Evolutionary conservation across 768 basidiomycete species (phyloP), one percentile per base, ranked within the genome.

Genomic region (Kwoniella shandongensis): DNA sequence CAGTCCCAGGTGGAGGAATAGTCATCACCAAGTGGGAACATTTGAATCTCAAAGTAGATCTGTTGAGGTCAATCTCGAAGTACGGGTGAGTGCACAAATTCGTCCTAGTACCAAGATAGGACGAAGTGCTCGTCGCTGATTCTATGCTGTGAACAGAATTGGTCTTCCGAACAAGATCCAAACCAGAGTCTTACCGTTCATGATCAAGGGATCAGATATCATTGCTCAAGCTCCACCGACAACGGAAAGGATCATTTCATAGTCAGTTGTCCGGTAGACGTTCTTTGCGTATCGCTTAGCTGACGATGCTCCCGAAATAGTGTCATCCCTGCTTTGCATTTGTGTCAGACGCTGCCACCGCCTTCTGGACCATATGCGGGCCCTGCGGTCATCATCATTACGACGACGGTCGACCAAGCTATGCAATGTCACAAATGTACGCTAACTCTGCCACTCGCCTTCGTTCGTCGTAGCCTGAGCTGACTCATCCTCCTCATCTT

Each of bases 91-190:
- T 79, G n/a, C n/a, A n/a, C n/a, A n/a, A 32, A 10, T 25, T 26
- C n/a, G 20, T 29, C 26, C 29, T 10, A 38, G 36, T n/a, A 38
- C 10, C 36, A 38, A 10, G 36, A 38, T 38, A n/a, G 36, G 36
- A n/a, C n/a, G n/a, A n/a, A n/a, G 47, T 12, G 11, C 10, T 22
- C 13, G 23, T 12, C 29, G 44, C 11, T 23, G n/a, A n/a, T 11
- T 35, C 48, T 26, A 27, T 26, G 32, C 32, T 6, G 7, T 6
- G 32, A 6, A 32, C 69, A 93, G 92, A 39, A 87, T 98, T 61
- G 93, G 94, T 0, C 96, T 96, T 1, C 96, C 96, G 5, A 97
- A 97, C 78, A 99, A 99, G 81, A 96, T 99, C 64, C 96, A 98
- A 78, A 91, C 94, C 72, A 84, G 94, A 45, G 93, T 96, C 42